Percentiles rank a stretch among this genome's conserved stretches.
Evolutionary conservation across 2,329 filamentous ascomycete genomes (phyloP).

Genomic region (Botryosphaeria dothidea): DNA sequence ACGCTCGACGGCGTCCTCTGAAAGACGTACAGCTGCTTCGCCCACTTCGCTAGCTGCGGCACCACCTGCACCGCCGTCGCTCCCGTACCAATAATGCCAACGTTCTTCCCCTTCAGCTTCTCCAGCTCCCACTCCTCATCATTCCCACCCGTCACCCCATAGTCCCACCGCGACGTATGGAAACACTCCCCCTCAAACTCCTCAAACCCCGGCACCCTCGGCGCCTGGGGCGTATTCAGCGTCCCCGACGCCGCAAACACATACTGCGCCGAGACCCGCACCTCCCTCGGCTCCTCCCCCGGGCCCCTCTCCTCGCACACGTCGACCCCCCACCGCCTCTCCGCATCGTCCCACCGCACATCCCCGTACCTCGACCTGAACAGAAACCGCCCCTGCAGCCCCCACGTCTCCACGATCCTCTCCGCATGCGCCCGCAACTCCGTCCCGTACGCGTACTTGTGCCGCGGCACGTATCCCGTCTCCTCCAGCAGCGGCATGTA

Average conservation of each 20-base stretch:
- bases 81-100: conserved; percentile 31
- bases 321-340: conserved; percentile 34
- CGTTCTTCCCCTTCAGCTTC: conserved; percentile 17
- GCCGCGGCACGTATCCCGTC: conserved; percentile 30
- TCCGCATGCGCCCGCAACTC: conserved; percentile 38
- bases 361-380: conserved; percentile 36
- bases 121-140: conserved; percentile 27
- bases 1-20: conserved; percentile 37
- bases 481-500: conserved; percentile 46
- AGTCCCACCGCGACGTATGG: conserved; percentile 28
- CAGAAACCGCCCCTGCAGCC: conserved; percentile 41
- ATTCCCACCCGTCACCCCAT: conserved; percentile 37
- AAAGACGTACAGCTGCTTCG: conserved; percentile 25
- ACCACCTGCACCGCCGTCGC: conserved; percentile 32
- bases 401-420: conserved; percentile 43
- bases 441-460: conserved; percentile 36
- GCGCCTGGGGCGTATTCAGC: conserved; percentile 33
- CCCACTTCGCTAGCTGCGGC: conserved; percentile 28
- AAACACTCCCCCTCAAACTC: conserved; percentile 35
- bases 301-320: conserved; percentile 42
- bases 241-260: conserved; percentile 30
- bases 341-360: conserved; percentile 54
- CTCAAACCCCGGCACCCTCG: conserved; percentile 34
- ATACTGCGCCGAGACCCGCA: conserved; percentile 32
- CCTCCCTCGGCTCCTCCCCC: conserved; percentile 27